These are phyloP conservation scores for Fusarium concolor DNA, from an alignment of 2,329 filamentous ascomycete species.

Conservation along the genomic window DNA sequence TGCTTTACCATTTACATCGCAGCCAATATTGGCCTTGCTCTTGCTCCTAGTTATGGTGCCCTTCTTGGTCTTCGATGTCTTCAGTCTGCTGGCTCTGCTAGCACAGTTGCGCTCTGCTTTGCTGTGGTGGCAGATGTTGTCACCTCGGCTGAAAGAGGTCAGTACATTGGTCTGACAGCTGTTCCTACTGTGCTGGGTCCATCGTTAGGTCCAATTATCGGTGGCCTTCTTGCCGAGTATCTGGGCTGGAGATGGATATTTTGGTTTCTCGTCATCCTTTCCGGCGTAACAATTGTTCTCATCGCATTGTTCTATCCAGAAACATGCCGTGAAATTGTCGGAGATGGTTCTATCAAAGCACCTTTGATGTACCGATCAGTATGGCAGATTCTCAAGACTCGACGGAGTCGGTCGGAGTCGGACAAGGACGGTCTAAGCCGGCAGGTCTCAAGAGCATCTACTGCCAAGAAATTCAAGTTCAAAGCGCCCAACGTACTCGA, in stretches of 20 bases:
- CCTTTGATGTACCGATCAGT: conserved; percentile 53
- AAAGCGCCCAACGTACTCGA: conserved; percentile 56
- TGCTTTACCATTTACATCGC: conserved; percentile 65
- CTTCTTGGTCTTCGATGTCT: conserved; percentile 66
- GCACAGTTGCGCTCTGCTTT: conserved; percentile 67
- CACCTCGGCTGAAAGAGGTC: conserved; percentile 70
- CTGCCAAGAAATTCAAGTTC: conserved; percentile 49
- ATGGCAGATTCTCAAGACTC: conserved; percentile 47
- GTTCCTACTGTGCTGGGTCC: conserved; percentile 62
- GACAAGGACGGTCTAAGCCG: conserved; percentile 17
- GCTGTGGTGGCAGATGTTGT: conserved; percentile 73
- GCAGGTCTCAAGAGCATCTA: conserved; percentile 29
- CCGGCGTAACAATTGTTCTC: conserved; percentile 55
- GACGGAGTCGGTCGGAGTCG: conserved; percentile 17
- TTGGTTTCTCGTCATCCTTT: conserved; percentile 68
- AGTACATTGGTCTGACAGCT: conserved; percentile 66
- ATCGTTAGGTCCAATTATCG: conserved; percentile 66
- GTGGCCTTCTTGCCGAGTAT: conserved; percentile 67
- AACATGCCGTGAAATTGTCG: conserved; percentile 62
- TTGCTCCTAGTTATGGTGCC: conserved; percentile 61
- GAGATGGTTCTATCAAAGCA: conserved; percentile 62
- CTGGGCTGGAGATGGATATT: conserved; percentile 71
- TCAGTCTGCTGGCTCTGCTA: conserved; percentile 68
- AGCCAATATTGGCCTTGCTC: conserved; percentile 65
- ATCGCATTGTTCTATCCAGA: conserved; percentile 65